A percentile compares a stretch with the other conserved stretches of the same genome.
Evolutionary conservation across 768 basidiomycete genomes (phyloP).

Genomic region (Leccinellum rugosiceps): DNA sequence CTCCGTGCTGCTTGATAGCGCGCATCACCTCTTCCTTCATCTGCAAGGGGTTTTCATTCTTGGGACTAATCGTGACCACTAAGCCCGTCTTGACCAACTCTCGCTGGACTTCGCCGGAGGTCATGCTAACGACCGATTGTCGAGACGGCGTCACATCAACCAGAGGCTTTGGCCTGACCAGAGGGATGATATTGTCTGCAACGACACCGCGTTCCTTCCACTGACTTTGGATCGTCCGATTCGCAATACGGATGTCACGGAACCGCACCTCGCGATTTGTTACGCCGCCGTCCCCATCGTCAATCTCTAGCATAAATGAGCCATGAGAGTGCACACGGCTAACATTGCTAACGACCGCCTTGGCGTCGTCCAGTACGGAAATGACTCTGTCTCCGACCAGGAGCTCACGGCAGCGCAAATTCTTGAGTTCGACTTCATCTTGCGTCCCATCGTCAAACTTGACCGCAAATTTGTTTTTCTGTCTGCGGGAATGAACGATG

Average conservation of each 20-base stretch:
- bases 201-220: constrained; percentile 56
- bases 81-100: constrained; percentile 52
- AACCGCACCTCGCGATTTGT: constrained; percentile 30
- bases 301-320: constrained; percentile 37
- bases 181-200: constrained; percentile 41
- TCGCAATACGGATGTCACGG: constrained; percentile 46
- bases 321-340: constrained; percentile 28
- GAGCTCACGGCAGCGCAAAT: constrained; percentile 53
- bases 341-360: constrained; percentile 33
- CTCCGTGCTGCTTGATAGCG: constrained; percentile 50
- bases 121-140: constrained; percentile 38
- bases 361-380: constrained; percentile 26
- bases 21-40: constrained; percentile 42
- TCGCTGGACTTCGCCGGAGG: constrained; percentile 34
- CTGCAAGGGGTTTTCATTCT: constrained; percentile 34
- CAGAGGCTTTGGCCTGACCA: constrained; percentile 34
- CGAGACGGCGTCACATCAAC: constrained; percentile 49
- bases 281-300: constrained; percentile 34
- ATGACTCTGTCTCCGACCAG: constrained; percentile 57
- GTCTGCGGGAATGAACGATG: constrained; percentile 39
- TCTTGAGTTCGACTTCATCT: constrained; percentile 43
- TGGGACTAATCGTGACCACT: constrained; percentile 51
- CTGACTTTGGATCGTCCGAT: constrained; percentile 44
- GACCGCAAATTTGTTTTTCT: constrained; percentile 40
- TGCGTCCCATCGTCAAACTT: constrained; percentile 66